Evolutionary conservation across 495 filamentous ascomycete genomes (phyloP).

Genomic region (Neurospora sp.): DNA sequence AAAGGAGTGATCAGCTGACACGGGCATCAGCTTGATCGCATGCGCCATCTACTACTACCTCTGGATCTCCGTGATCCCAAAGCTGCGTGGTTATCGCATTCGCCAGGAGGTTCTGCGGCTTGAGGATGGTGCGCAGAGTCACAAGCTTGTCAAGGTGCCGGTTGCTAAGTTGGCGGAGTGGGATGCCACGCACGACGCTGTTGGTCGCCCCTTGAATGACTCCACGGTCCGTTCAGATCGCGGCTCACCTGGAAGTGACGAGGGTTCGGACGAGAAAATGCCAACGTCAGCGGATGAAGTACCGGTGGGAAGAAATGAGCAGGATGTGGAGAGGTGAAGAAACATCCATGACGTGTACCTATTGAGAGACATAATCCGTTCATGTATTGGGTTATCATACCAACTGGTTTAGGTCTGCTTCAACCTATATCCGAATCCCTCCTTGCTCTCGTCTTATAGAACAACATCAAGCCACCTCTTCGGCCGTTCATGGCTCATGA

Average conservation of each 20-base stretch:
- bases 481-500: not conserved
- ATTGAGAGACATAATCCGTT: not conserved
- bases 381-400: not conserved
- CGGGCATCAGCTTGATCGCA: slow-evolving; percentile 26
- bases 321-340: not conserved
- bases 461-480: not conserved
- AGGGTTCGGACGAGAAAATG: not conserved
- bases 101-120: slow-evolving; percentile 42
- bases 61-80: slow-evolving; percentile 45
- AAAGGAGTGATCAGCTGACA: not conserved
- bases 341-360: not conserved
- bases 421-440: not conserved
- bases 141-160: slow-evolving; percentile 47
- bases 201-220: slow-evolving; percentile 21
- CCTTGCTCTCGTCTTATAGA: not conserved
- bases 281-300: not conserved
- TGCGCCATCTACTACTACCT: slow-evolving; percentile 48
- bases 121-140: slow-evolving; percentile 39
- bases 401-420: too few relatives aligned
- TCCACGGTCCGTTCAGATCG: not conserved
- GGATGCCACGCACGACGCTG: slow-evolving; percentile 49
- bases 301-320: not conserved
- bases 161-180: slow-evolving; percentile 35
- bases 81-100: slow-evolving; percentile 38
- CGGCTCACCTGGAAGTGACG: not conserved